These are phyloP conservation scores for Jaltomata sinuosa DNA, from an alignment of 257 asterid species.

Conservation along the genomic window DNA sequence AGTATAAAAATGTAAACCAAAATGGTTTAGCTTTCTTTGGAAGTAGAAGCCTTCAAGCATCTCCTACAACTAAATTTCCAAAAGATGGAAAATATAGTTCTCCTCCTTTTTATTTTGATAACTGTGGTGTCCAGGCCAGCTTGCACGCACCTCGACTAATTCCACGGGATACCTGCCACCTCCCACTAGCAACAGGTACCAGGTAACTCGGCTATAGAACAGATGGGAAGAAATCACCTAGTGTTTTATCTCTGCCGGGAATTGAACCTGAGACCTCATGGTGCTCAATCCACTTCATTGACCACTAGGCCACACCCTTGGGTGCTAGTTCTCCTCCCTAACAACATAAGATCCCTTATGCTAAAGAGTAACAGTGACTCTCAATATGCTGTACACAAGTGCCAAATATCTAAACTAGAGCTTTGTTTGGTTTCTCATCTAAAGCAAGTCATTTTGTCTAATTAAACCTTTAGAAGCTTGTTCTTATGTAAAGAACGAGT, in stretches of 20 bases:
- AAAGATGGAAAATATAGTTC: neutral
- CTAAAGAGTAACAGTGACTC: neutral
- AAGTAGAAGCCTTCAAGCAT: neutral
- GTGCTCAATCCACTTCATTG: too few relatives aligned
- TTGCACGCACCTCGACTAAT: too few relatives aligned
- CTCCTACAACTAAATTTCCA: neutral
- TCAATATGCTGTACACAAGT: neutral
- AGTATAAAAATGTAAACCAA: neutral
- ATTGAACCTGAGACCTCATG: too few relatives aligned
- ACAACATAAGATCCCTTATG: neutral
- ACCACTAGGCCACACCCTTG: too few relatives aligned
- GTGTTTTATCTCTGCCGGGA: too few relatives aligned
- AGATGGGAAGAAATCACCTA: too few relatives aligned
- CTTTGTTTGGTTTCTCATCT: neutral
- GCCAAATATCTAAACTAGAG: neutral
- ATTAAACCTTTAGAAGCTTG: neutral
- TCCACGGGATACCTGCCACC: too few relatives aligned
- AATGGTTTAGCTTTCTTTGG: neutral
- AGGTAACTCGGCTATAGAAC: too few relatives aligned
- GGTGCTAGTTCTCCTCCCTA: neutral
- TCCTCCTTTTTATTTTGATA: too few relatives aligned
- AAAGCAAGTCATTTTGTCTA: neutral
- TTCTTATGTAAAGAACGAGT: neutral
- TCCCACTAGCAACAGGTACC: too few relatives aligned
- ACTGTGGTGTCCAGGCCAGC: too few relatives aligned